phyloP scores from a whole-genome alignment of 176 grass and related monocot genomes.

The Musa troglodytarum region DNA sequence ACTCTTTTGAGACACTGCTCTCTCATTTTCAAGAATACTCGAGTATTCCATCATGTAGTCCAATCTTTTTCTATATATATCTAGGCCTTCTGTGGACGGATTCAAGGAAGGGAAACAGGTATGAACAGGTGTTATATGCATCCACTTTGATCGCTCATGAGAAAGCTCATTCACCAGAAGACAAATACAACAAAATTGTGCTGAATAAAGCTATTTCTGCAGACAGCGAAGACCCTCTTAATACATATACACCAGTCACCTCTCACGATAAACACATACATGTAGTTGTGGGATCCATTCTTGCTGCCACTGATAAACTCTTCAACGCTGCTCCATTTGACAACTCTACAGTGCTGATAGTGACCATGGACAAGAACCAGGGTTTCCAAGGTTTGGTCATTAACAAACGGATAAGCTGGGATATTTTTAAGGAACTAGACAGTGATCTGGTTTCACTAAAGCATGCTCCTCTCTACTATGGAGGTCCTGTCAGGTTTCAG shows the following conservation, averaged over 20 bases:
- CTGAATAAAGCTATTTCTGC: constrained; percentile 1
- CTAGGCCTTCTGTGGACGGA: constrained; percentile 57
- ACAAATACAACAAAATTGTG: constrained; percentile 3
- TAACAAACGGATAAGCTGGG: constrained; percentile 72
- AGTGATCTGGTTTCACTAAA: constrained; percentile 48
- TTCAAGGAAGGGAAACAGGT: constrained; percentile 19
- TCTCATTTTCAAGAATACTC: no score
- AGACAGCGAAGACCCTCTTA: constrained; percentile 4
- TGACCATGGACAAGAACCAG: constrained; percentile 41
- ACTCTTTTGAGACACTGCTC: background rate
- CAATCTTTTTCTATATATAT: constrained; percentile 12
- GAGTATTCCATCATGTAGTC: no score
- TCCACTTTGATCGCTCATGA: constrained; percentile 28
- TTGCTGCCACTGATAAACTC: constrained; percentile 56
- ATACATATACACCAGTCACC: constrained; percentile 17
- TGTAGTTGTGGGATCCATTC: constrained; percentile 40
- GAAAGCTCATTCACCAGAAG: constrained; percentile 6
- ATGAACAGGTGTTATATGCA: constrained; percentile 25
- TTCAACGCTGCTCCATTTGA: constrained; percentile 45
- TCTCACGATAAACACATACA: constrained; percentile 7
- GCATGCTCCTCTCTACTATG: constrained; percentile 55
- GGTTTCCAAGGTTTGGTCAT: constrained; percentile 76
- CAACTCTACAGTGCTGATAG: constrained; percentile 56
- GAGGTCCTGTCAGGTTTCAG: constrained; percentile 62
- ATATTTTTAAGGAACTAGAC: constrained; percentile 57